Percentiles rank a stretch among this genome's conserved stretches.
phyloP scores from a whole-genome alignment of 768 basidiomycete genomes.

The Russula vinacea region DNA sequence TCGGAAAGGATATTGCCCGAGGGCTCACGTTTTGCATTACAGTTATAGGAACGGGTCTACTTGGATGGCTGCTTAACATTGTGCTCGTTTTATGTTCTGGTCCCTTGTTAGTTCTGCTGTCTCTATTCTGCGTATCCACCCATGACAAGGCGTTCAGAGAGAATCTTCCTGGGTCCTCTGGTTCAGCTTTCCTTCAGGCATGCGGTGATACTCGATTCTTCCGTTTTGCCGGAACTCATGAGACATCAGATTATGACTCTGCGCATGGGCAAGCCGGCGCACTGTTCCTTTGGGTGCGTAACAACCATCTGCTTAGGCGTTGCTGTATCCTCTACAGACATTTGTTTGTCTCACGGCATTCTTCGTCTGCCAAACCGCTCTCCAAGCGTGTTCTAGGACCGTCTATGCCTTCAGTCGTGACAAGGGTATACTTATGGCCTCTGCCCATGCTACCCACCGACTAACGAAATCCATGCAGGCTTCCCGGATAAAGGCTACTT shows the following conservation, averaged over 20 bases:
- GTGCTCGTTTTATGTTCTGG: conserved; percentile 83
- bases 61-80: conserved; percentile 87
- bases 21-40: conserved; percentile 59
- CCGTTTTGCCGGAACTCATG: background rate
- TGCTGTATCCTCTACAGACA: conserved; percentile 38
- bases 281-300: conserved; percentile 69
- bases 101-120: conserved; percentile 49
- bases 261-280: conserved; percentile 74
- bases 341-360: conserved; percentile 85
- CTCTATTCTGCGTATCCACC: background rate
- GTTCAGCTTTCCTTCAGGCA: conserved; percentile 69
- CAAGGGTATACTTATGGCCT: conserved; percentile 45
- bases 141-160: conserved; percentile 40
- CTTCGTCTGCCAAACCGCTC: conserved; percentile 76
- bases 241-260: conserved; percentile 59
- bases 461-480: conserved; percentile 39
- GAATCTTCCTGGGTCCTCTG: conserved; percentile 65
- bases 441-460: conserved; percentile 7
- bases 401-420: conserved; percentile 85
- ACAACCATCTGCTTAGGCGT: background rate
- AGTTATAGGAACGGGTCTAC: conserved; percentile 72
- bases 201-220: background rate
- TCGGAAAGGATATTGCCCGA: conserved; percentile 34
- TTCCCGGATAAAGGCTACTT: conserved; percentile 80
- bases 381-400: conserved; percentile 80